Evolutionary conservation across 345 rosid genomes (phyloP), one percentile per base, ranked within the genome.

Genomic region (Syzygium oleosum): DNA sequence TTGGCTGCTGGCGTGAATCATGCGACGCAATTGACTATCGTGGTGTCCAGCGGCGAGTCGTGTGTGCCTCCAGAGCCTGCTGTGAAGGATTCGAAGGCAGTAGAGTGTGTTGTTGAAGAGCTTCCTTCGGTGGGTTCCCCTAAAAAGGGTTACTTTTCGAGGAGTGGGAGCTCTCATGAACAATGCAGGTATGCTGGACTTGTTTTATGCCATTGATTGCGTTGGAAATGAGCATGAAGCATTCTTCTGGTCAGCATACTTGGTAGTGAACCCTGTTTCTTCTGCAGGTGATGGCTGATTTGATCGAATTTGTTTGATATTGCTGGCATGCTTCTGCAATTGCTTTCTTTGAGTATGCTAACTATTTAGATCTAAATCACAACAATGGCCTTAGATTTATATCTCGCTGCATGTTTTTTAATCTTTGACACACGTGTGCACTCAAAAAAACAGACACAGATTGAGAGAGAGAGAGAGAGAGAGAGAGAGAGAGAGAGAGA

Each of bases 181-280:
- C 95, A 97, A 90, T 95, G 99, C 95, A 93, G 97, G 97, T 94
- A 86, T 14, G 41, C 6, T 85, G 65, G 68, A 68, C 61, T 73
- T 53, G 84, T 54, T 58, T 25, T 53, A 41, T 31, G 51, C 22
- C 25, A 23, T n/a, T 55, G 38, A 46, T 51, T 51, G 58, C 4
- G 27, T 73, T 38, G 14, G 49, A 73, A 1, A 38, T 73, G 83
- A 73, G 27, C 49, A 34, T 38, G 83, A 17, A 22, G 83, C 83
- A 73, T 11, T 73, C 25, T 73, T 73, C 83, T 73, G 83, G 43
- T 73, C 49, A 38, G 14, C 14, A 19, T 73, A 73, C 46, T 17
- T 73, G 80, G 80, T 73, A 73, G 83, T 2, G 83, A 73, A 38
- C 49, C 10, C 49, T 73, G 49, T 73, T 22, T 19, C 43, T 73